Base-by-base conservation (phyloP, 768 basidiomycete genomes). In the Candolleomyces aberdarensis region DNA sequence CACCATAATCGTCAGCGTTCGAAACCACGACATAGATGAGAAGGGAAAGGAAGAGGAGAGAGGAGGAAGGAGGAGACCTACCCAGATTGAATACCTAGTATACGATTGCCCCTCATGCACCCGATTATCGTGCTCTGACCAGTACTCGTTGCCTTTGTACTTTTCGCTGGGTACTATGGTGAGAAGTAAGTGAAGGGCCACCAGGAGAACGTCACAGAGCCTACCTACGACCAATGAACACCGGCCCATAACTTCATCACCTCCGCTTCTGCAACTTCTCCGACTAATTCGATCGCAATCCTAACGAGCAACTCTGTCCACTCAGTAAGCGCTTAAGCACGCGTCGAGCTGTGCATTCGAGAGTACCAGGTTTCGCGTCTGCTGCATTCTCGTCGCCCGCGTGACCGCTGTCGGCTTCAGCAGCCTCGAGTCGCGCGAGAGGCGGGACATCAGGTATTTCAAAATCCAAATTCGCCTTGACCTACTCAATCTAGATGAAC, bases 31-130 rank as follows among this genome's bases (percentile, higher is more conserved):
- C 19, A 49, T 39, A 0, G 44, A 56, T 29, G 7, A 58, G 19
- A 59, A 3, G 9, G 49, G 14, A 39, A 15, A 14, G 5, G 14
- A 3, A n/a, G 57, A 29, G 17, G 32, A 55, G 19, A 44, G 26
- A 26, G 26, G 26, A 26, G 3, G 26, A 26, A 26, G 26, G 26
- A 44, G 48, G 44, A 51, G 53, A 64, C 80, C 7, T 59, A 88
- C 87, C 89, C 89, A 91, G 62, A 85, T 89, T 0, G 89, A 91
- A 68, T 92, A 92, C 0, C 90, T 91, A 0, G 85, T 89, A 65
- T 92, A 92, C 0, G 88, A 91, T 17, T 76, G 74, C 17, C 87
- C 85, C 5, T 66, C 71, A 52, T 91, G 88, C 0, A 92, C 72
- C 6, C 71, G 61, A 56, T 88, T 83, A 58, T 90, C 86, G 60